These are phyloP conservation scores for Alternaria viburni DNA, from an alignment of 2,329 filamentous ascomycete species.

Conservation along the genomic window DNA sequence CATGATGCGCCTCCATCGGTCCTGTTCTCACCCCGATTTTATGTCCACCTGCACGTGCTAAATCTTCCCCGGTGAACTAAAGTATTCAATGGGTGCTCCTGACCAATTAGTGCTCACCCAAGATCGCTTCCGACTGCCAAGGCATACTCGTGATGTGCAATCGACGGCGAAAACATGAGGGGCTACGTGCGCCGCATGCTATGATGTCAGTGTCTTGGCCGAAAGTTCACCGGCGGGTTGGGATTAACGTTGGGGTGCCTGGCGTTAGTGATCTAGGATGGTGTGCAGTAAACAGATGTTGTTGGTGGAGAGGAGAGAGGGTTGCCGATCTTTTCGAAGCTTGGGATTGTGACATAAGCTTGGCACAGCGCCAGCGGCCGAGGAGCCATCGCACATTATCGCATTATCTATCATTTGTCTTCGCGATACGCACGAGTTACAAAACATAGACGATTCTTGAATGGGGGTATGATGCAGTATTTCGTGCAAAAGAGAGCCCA, in stretches of 20 bases:
- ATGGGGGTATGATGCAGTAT: not conserved
- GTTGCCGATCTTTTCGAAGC: slow-evolving; percentile 13
- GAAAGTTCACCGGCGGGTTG: slow-evolving; percentile 2
- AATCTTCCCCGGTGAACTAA: slow-evolving; percentile 7
- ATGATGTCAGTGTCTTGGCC: slow-evolving; percentile 25
- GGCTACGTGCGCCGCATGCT: slow-evolving; percentile 5
- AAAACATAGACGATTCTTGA: not conserved
- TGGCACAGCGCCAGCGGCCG: not conserved
- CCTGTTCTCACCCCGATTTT: slow-evolving; percentile 5
- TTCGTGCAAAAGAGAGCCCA: not conserved
- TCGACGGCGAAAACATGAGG: slow-evolving; percentile 15
- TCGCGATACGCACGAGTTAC: not conserved
- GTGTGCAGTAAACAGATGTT: slow-evolving; percentile 14
- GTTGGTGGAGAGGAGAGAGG: slow-evolving; percentile 18
- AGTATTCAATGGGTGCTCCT: not conserved
- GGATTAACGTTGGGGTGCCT: slow-evolving; percentile 15
- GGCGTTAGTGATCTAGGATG: slow-evolving; percentile 11
- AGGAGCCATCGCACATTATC: not conserved
- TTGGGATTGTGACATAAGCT: slow-evolving; percentile 7
- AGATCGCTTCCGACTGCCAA: slow-evolving; percentile 3
- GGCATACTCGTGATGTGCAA: slow-evolving; percentile 9
- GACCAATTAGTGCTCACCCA: slow-evolving; percentile 14
- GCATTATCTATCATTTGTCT: not conserved
- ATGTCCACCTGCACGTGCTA: slow-evolving; percentile 11
- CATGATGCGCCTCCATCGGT: slow-evolving; percentile 7